Evolutionary conservation across 768 basidiomycete genomes (phyloP), one percentile per base, ranked within the genome.

Genomic region (Psilocybe cubensis): DNA sequence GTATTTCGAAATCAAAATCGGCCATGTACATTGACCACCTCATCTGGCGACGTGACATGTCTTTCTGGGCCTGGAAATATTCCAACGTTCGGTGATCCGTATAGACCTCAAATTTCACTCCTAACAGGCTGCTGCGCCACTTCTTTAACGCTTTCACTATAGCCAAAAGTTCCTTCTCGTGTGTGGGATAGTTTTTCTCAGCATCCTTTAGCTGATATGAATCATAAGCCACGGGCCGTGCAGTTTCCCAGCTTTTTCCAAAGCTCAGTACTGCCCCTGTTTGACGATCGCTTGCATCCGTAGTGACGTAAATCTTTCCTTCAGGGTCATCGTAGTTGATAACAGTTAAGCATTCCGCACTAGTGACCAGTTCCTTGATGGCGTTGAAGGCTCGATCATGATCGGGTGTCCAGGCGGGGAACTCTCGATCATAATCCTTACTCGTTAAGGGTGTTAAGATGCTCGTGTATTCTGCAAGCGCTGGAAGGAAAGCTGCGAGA

Each of bases 321-420:
- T 35, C 43, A 0, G 62, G 24, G 0, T 51, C 44, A 1, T 35
- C 23, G 20, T 57, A 53, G 43, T 66, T 59, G 52, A 68, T 64
- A 1, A 51, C 38, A 0, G 65, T 68, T 3, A 68, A 33, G 42
- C 62, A 66, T 40, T 66, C 55, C 0, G 60, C 17, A 9, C 54
- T 54, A 9, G 51, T 43, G 2, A 68, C 63, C 2, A 64, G n/a
- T 40, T 69, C 72, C 80, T 57, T 82, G 74, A 47, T 71, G 77
- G 77, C 1, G 78, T 50, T 6, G 62, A 25, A 0, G 66, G 59
- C 54, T 31, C 29, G 12, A 12, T 31, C 29, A 31, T 31, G 29
- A 6, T 31, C 69, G 77, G 29, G 76, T 72, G 54, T 74, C 75
- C 0, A 77, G 73, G 71, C 73, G 74, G 0, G 67, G 66, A 0